Evolutionary conservation across 1,284 basidiomycete genomes (phyloP).

Genomic region (Peniophora sp.): DNA sequence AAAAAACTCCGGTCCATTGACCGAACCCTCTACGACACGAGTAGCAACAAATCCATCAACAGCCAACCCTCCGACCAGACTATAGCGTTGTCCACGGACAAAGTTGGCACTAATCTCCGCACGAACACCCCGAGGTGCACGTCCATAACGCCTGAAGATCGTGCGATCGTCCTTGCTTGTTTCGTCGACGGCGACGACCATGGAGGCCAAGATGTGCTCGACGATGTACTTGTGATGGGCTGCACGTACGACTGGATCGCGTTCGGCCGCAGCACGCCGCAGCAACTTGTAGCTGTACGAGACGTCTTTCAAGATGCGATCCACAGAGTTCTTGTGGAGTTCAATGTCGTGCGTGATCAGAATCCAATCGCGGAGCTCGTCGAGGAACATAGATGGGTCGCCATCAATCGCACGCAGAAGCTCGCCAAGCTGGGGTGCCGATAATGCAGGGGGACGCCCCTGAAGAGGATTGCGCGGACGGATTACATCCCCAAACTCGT

Average conservation of each 20-base stretch:
- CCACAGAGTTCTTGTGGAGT: not conserved
- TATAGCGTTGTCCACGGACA: slow-evolving; percentile 11
- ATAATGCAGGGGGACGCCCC: not conserved
- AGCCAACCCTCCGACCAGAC: slow-evolving; percentile 13
- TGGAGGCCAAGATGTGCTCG: not conserved
- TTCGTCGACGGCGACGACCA: slow-evolving; percentile 6
- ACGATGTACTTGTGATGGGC: not conserved
- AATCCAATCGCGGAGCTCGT: not conserved
- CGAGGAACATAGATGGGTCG: not conserved
- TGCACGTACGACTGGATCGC: not conserved
- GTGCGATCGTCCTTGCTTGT: slow-evolving; percentile 6
- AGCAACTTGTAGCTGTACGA: not conserved
- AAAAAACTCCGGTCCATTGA: slow-evolving; percentile 14
- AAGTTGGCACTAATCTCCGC: slow-evolving; percentile 4
- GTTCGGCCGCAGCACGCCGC: not conserved
- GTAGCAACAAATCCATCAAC: slow-evolving; percentile 14
- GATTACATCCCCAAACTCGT: not conserved
- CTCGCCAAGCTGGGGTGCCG: not conserved
- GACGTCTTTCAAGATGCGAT: not conserved
- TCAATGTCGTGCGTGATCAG: not conserved
- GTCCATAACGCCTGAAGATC: slow-evolving; percentile 7
- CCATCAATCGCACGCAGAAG: not conserved
- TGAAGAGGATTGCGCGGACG: not conserved
- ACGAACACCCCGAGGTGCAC: slow-evolving; percentile 7
- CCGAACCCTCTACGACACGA: slow-evolving; percentile 13